Conservation (phyloP, 345 rosid genomes). For the Hevea brasiliensis region DNA sequence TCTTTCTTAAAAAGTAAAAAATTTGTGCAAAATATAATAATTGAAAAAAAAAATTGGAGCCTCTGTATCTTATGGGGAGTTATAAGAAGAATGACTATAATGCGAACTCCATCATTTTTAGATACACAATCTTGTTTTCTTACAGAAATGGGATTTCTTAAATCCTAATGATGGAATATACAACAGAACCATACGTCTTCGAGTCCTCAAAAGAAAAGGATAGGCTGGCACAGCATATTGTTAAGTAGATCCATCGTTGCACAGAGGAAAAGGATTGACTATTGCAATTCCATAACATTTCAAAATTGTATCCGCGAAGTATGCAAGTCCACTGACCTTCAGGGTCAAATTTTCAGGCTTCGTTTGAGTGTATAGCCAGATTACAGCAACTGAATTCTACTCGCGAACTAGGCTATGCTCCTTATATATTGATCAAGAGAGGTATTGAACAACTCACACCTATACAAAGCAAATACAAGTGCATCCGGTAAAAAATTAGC, state of each 20-base stretch:
- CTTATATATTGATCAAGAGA: conserved; percentile 77
- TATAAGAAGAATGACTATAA: no score
- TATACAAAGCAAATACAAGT: conserved; percentile 19
- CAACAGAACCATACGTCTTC: no score
- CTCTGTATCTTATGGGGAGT: no score
- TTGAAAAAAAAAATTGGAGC: no score
- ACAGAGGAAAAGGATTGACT: not conserved
- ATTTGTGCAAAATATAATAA: no score
- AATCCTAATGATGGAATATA: no score
- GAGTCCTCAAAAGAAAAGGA: not conserved
- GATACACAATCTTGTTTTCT: no score
- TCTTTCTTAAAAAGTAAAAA: no score
- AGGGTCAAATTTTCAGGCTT: not conserved
- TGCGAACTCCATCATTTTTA: no score
- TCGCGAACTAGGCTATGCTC: conserved; percentile 53
- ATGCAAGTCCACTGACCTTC: not conserved
- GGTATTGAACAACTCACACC: conserved; percentile 76
- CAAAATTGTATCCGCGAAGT: not conserved
- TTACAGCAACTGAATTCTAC: not conserved
- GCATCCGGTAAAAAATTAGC: not conserved
- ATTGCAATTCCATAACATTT: not conserved
- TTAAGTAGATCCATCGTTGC: not conserved
- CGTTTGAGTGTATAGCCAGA: no score
- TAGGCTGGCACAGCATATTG: not conserved
- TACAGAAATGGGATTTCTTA: no score